Conservation (phyloP, 2,329 filamentous ascomycete species). For the Pseudogymnoascus sp. region DNA sequence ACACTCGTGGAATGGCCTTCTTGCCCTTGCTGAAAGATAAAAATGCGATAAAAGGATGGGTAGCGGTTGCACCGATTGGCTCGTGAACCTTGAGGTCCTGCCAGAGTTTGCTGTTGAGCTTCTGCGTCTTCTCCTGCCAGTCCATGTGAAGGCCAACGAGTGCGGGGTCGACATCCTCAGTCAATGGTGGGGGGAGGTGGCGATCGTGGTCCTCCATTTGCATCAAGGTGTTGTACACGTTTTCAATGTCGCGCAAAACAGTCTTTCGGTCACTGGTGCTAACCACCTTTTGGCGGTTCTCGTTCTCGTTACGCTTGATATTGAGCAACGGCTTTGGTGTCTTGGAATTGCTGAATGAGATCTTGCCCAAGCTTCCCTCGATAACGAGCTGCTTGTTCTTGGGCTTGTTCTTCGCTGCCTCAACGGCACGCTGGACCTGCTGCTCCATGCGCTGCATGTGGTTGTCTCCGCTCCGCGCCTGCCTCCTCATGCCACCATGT, state of each 20-base stretch:
- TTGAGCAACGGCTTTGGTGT: slow-evolving; percentile 91
- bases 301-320: slow-evolving; percentile 77
- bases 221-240: slow-evolving; percentile 82
- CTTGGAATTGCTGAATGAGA: slow-evolving; percentile 98
- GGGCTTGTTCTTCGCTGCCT: slow-evolving; percentile 92
- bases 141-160: slow-evolving; percentile 67
- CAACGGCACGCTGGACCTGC: slow-evolving; percentile 92
- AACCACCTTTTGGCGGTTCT: slow-evolving; percentile 38
- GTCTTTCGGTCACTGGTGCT: slow-evolving; percentile 69
- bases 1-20: slow-evolving; percentile 88
- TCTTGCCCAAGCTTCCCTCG: slow-evolving; percentile 92
- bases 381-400: slow-evolving; percentile 97
- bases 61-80: slow-evolving; percentile 64
- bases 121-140: slow-evolving; percentile 64
- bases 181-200: slow-evolving; percentile 57
- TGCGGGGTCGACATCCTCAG: slow-evolving; percentile 57
- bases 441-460: slow-evolving; percentile 99
- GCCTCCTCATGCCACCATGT: slow-evolving; percentile 63
- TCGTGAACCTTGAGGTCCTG: slow-evolving; percentile 83
- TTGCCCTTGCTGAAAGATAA: slow-evolving; percentile 93
- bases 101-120: slow-evolving; percentile 79
- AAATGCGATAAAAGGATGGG: slow-evolving; percentile 93
- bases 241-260: slow-evolving; percentile 78
- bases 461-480: slow-evolving; percentile 81
- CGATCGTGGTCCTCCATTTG: slow-evolving; percentile 89